Evolutionary conservation across 2,329 filamentous ascomycete genomes (phyloP).

Genomic region (Pseudocercospora fuligena): DNA sequence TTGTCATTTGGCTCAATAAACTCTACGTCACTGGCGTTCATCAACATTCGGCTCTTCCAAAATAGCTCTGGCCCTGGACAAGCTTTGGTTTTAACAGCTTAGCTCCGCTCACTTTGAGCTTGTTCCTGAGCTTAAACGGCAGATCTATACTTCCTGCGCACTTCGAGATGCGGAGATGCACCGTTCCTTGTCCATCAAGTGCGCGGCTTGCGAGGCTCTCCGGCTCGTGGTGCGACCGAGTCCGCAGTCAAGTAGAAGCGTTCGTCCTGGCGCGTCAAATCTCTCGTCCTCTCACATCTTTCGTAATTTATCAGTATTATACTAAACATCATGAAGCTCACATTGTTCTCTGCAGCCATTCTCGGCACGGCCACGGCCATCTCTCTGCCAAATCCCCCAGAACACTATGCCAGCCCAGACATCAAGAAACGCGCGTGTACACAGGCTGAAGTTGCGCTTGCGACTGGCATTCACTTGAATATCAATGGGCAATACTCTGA

Average conservation of each 20-base stretch:
- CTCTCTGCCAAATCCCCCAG: slow-evolving; percentile 4
- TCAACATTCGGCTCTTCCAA: background rate
- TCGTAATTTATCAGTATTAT: background rate
- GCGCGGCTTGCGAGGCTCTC: background rate
- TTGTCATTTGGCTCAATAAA: background rate
- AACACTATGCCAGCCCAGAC: background rate
- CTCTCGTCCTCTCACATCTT: background rate
- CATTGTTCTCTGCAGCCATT: slow-evolving; percentile 1
- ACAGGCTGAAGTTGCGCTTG: slow-evolving; percentile 27
- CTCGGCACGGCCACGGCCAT: slow-evolving; percentile 15
- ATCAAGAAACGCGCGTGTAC: slow-evolving; percentile 19
- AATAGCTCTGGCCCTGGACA: slow-evolving; percentile 2
- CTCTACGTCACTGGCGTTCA: background rate
- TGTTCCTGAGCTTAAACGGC: slow-evolving; percentile 7
- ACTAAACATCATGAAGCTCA: slow-evolving; percentile 22
- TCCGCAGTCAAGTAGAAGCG: background rate
- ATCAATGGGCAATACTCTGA: slow-evolving; percentile 32
- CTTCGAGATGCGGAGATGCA: background rate
- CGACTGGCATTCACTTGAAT: slow-evolving; percentile 34
- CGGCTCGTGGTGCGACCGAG: background rate
- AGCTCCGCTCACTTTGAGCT: background rate
- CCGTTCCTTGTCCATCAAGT: background rate
- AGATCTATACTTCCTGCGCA: background rate
- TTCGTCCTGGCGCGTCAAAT: background rate
- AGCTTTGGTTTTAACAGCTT: background rate